Evolutionary conservation across 2,329 filamentous ascomycete species (phyloP).

Genomic region (Fusarium illudens): DNA sequence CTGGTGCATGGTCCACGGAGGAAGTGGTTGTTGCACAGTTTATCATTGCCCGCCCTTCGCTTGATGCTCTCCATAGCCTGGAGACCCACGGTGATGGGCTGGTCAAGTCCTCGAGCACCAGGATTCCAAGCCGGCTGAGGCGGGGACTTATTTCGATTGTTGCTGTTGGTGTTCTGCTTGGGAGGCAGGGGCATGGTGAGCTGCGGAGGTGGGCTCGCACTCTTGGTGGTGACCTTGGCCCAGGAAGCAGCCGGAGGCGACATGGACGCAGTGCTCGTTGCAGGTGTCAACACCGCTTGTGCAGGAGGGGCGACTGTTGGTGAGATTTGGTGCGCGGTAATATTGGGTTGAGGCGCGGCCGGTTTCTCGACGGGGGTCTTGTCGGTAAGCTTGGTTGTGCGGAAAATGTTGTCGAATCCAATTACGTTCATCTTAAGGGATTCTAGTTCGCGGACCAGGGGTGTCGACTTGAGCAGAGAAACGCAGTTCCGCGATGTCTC

Average conservation of each 20-base stretch:
- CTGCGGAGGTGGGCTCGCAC: slow-evolving; percentile 52
- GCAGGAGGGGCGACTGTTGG: slow-evolving; percentile 17
- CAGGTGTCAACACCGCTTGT: slow-evolving; percentile 35
- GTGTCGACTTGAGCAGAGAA: slow-evolving; percentile 63
- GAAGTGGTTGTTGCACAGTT: slow-evolving; percentile 70
- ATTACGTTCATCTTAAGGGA: slow-evolving; percentile 57
- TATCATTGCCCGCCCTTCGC: slow-evolving; percentile 62
- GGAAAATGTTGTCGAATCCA: slow-evolving; percentile 61
- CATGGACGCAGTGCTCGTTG: slow-evolving; percentile 38
- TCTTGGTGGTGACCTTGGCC: slow-evolving; percentile 53
- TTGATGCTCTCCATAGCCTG: slow-evolving; percentile 63
- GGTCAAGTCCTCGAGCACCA: slow-evolving; percentile 63
- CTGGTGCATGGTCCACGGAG: slow-evolving; percentile 66
- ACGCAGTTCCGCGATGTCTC: slow-evolving; percentile 54
- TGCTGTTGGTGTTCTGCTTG: slow-evolving; percentile 39
- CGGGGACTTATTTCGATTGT: slow-evolving; percentile 30
- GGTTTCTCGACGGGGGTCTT: slow-evolving; percentile 25
- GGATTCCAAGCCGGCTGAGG: slow-evolving; percentile 58
- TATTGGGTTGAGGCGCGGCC: not conserved
- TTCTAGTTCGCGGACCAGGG: slow-evolving; percentile 59
- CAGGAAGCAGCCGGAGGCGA: slow-evolving; percentile 36
- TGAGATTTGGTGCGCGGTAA: slow-evolving; percentile 10
- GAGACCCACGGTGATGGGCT: slow-evolving; percentile 58
- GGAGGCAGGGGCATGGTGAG: slow-evolving; percentile 51
- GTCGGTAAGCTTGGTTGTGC: slow-evolving; percentile 60